A percentile compares a stretch with the other conserved stretches of the same genome.
phyloP scores from a whole-genome alignment of 2,329 filamentous ascomycete genomes.

The Trichoderma aggressivum region DNA sequence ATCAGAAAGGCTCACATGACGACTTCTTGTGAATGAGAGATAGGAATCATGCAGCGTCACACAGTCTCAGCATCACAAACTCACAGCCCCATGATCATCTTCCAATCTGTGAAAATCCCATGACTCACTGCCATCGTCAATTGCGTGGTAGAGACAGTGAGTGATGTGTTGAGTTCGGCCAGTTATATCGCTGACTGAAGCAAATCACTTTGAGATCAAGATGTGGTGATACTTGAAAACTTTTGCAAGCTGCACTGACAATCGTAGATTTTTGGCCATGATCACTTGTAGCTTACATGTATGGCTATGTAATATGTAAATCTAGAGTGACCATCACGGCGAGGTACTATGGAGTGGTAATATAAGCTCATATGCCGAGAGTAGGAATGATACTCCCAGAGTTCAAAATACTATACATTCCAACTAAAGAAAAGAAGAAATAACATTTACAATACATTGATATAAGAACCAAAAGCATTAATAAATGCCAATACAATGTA shows the following conservation, averaged over 20 bases:
- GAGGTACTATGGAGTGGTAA: background rate
- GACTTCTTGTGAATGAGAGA: background rate
- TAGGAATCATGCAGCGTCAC: background rate
- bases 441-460: background rate
- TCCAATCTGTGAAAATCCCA: background rate
- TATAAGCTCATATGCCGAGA: background rate
- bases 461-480: background rate
- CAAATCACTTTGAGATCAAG: background rate
- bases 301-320: background rate
- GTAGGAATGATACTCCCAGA: background rate
- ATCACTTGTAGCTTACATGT: background rate
- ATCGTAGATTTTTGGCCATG: background rate
- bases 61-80: background rate
- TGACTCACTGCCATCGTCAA: background rate
- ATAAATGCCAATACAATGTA: background rate
- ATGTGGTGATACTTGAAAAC: background rate
- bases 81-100: background rate
- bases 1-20: background rate
- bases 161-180: rapidly evolving
- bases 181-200: background rate
- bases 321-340: background rate
- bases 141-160: too few relatives aligned
- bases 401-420: background rate
- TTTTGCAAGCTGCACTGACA: background rate
- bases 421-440: background rate